Evolutionary conservation across 495 filamentous ascomycete genomes (phyloP).

Genomic region (Neurospora discreta): DNA sequence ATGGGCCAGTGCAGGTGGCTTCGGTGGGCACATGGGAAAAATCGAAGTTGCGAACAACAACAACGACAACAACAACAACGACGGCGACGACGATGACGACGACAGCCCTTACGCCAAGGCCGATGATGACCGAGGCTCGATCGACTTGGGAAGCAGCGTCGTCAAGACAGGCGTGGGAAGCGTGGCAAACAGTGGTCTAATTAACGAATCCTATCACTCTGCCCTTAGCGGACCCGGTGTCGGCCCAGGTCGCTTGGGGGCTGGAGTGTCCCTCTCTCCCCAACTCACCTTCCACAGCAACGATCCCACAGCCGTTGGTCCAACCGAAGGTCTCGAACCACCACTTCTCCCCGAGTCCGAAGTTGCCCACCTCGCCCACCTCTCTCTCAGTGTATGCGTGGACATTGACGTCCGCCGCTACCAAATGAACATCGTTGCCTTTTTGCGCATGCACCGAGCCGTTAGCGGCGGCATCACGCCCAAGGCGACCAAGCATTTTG

Average conservation of each 20-base stretch:
- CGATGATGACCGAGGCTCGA: conserved; percentile 22
- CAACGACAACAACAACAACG: not conserved
- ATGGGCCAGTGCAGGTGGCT: not conserved
- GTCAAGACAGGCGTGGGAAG: conserved; percentile 10
- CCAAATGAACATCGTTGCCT: conserved; percentile 72
- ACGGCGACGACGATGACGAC: conserved; percentile 1
- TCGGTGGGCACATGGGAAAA: not conserved
- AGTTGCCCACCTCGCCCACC: conserved; percentile 26
- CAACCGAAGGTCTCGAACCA: not conserved
- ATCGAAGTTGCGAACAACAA: not conserved
- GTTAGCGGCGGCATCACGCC: conserved; percentile 69
- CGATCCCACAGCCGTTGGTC: not conserved
- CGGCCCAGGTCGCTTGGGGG: not conserved
- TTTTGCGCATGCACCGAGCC: conserved; percentile 76
- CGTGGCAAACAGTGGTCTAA: not conserved
- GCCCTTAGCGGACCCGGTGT: not conserved
- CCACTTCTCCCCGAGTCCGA: conserved; percentile 23
- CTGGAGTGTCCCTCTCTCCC: not conserved
- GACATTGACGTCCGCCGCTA: conserved; percentile 63
- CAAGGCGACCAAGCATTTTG: conserved; percentile 65
- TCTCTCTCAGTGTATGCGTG: conserved; percentile 16
- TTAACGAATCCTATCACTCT: not conserved
- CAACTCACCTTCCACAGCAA: not conserved
- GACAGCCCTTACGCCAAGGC: not conserved
- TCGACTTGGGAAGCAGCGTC: conserved; percentile 21